Conservation (phyloP, 2,329 filamentous ascomycete species). For the Daldinia sp. region DNA sequence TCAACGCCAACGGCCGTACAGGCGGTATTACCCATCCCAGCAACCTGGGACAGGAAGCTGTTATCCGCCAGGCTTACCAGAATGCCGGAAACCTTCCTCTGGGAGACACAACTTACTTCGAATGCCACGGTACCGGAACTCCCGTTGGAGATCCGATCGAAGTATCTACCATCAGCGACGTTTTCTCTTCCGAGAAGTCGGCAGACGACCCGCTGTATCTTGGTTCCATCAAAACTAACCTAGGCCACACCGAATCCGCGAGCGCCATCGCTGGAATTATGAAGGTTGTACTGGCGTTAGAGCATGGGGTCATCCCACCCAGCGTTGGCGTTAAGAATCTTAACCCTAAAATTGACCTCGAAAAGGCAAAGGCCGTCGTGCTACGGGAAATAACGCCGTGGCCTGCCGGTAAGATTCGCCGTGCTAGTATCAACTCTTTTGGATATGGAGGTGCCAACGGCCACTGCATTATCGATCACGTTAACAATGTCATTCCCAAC, state of each 20-base stretch:
- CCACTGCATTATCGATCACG: constrained; percentile 49
- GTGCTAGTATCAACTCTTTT: constrained; percentile 49
- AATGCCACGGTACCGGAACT: constrained; percentile 45
- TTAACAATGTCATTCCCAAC: constrained; percentile 33
- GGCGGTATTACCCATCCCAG: constrained; percentile 43
- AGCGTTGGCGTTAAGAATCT: constrained; percentile 41
- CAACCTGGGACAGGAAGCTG: constrained; percentile 37
- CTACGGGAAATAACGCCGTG: constrained; percentile 38
- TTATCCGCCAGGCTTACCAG: constrained; percentile 43
- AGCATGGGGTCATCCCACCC: constrained; percentile 48
- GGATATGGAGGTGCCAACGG: constrained; percentile 51
- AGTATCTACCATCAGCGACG: constrained; percentile 23
- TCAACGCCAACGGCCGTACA: constrained; percentile 45
- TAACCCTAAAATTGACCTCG: constrained; percentile 47
- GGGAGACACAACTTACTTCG: constrained; percentile 41
- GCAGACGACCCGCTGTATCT: constrained; percentile 21
- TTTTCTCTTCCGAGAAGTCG: constrained; percentile 20
- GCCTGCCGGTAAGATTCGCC: constrained; percentile 37
- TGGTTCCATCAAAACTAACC: constrained; percentile 26
- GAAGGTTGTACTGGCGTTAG: constrained; percentile 45
- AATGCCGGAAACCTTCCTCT: constrained; percentile 37
- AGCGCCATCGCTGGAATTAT: constrained; percentile 46
- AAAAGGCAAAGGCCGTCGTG: constrained; percentile 37
- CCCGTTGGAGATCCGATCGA: constrained; percentile 36
- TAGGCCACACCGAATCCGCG: constrained; percentile 40